Conservation (phyloP, 2,329 filamentous ascomycete species). For the Fusarium sp. region DNA sequence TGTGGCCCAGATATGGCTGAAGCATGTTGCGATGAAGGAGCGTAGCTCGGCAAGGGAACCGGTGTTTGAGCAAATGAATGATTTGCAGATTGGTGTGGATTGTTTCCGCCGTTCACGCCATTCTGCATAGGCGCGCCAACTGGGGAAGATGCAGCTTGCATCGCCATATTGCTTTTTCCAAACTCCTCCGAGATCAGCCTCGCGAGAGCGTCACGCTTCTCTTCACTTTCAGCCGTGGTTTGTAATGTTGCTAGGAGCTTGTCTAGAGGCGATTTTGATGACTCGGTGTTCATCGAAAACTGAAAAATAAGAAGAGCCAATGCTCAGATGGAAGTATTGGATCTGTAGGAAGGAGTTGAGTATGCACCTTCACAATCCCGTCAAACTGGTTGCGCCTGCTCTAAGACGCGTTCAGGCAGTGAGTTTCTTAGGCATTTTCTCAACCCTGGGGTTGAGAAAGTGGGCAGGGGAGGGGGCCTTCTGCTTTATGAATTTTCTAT, state of each 20-base stretch:
- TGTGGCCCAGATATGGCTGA: conserved; percentile 15
- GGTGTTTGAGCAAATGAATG: conserved; percentile 15
- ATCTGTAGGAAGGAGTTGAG: background rate
- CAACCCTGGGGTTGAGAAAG: background rate
- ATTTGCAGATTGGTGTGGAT: conserved; percentile 1
- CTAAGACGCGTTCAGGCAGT: conserved; percentile 26
- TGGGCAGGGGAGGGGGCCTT: background rate
- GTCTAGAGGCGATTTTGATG: conserved; percentile 4
- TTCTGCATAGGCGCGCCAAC: conserved; percentile 12
- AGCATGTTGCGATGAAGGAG: conserved; percentile 17
- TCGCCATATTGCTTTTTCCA: conserved; percentile 18
- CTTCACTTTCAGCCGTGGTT: conserved; percentile 5
- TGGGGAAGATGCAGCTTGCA: conserved; percentile 15
- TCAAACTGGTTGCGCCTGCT: conserved; percentile 10
- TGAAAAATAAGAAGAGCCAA: background rate
- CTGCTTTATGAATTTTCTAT: conserved; percentile 20
- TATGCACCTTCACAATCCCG: conserved; percentile 2
- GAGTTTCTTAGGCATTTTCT: too few species aligned
- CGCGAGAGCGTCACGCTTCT: conserved; percentile 13
- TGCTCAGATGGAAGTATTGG: background rate
- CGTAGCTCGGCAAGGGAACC: conserved; percentile 26
- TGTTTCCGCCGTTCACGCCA: conserved; percentile 25
- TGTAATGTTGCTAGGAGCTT: conserved; percentile 22
- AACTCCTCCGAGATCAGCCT: conserved; percentile 11
- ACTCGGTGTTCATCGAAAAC: conserved; percentile 3